Conservation (phyloP, 2,329 filamentous ascomycete species). For the Fusarium irregulare region DNA sequence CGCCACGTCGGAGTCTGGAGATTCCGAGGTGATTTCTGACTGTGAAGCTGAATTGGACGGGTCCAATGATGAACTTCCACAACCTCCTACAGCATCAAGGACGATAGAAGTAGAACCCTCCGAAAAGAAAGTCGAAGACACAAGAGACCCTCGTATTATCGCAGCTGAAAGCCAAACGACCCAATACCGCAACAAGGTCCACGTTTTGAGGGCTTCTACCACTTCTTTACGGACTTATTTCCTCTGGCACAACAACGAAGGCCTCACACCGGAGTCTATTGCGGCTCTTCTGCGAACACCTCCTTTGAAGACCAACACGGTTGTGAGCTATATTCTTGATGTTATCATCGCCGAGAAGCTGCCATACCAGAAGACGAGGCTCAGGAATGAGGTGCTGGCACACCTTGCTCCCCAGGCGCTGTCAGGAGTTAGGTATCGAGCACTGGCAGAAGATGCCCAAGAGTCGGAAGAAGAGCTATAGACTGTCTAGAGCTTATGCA, state of each 20-base stretch:
- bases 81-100: neutral
- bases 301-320: slow-evolving; percentile 66
- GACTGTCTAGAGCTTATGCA: neutral
- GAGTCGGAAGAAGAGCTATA: slow-evolving; percentile 2
- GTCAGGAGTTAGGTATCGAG: slow-evolving; percentile 42
- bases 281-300: slow-evolving; percentile 69
- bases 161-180: slow-evolving; percentile 56
- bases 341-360: slow-evolving; percentile 64
- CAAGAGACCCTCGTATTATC: slow-evolving; percentile 55
- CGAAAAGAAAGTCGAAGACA: neutral
- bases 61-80: neutral
- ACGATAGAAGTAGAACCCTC: neutral
- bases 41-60: slow-evolving; percentile 22
- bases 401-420: slow-evolving; percentile 44
- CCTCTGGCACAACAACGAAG: slow-evolving; percentile 69
- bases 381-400: slow-evolving; percentile 59
- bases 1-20: slow-evolving; percentile 46
- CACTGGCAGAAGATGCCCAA: slow-evolving; percentile 39
- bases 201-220: slow-evolving; percentile 39
- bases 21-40: slow-evolving; percentile 12
- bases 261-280: slow-evolving; percentile 61
- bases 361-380: slow-evolving; percentile 59
- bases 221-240: slow-evolving; percentile 68
- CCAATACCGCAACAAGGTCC: slow-evolving; percentile 52
- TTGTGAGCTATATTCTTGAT: slow-evolving; percentile 69